phyloP scores from a whole-genome alignment of 495 filamentous ascomycete species.

The Penicillium nucicola region DNA sequence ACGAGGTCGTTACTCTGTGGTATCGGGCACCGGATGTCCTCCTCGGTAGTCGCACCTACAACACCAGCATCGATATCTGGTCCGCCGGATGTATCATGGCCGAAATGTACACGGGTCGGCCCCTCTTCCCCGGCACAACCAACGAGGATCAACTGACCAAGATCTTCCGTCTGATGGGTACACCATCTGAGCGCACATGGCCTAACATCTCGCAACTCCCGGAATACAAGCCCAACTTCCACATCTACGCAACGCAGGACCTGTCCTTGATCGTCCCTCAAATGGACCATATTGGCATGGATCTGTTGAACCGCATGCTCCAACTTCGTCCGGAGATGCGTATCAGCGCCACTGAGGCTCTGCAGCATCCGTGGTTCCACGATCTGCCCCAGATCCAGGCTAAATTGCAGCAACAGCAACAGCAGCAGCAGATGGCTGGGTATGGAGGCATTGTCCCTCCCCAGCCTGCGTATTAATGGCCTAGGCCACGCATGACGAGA shows the following conservation, averaged over 20 bases:
- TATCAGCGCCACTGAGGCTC: constrained; percentile 76
- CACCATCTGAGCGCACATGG: constrained; percentile 88
- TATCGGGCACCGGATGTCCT: constrained; percentile 94
- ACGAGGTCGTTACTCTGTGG: constrained; percentile 96
- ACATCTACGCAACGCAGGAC: constrained; percentile 93
- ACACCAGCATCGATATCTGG: constrained; percentile 98
- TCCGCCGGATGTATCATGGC: constrained; percentile 98
- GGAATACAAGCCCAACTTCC: constrained; percentile 92
- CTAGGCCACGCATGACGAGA: constrained; percentile 27
- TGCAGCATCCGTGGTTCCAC: constrained; percentile 88
- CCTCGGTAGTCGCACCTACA: constrained; percentile 87
- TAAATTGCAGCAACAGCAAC: constrained; percentile 47
- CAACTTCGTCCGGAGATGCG: constrained; percentile 91
- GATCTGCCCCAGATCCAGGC: constrained; percentile 54
- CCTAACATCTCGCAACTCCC: constrained; percentile 85
- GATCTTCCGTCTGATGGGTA: constrained; percentile 97
- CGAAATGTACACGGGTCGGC: constrained; percentile 93
- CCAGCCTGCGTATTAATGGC: constrained; percentile 36
- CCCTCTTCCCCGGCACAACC: constrained; percentile 90
- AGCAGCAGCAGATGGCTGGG: constrained; percentile 42
- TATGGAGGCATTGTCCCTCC: constrained; percentile 43
- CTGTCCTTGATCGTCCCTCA: constrained; percentile 81
- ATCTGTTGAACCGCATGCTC: constrained; percentile 84
- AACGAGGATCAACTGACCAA: constrained; percentile 95
- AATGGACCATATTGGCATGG: constrained; percentile 81